Evolutionary conservation across 305 asterid genomes (phyloP).

Genomic region (Striga hermonthica): DNA sequence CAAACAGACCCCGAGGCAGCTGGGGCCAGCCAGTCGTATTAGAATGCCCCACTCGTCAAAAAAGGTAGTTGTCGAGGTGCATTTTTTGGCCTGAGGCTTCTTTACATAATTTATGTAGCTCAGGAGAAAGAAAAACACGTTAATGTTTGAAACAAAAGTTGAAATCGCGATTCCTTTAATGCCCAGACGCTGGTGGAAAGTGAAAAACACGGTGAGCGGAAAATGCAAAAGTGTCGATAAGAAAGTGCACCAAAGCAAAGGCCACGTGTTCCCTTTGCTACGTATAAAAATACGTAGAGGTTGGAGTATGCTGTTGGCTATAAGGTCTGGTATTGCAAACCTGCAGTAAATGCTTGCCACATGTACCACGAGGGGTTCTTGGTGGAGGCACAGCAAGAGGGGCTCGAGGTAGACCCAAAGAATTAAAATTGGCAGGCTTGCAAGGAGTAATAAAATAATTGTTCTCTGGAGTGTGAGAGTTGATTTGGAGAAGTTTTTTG

Average conservation of each 20-base stretch:
- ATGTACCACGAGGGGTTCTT: conserved; percentile 62
- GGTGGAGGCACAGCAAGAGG: conserved; percentile 64
- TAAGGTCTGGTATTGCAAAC: conserved; percentile 72
- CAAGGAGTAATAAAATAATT: conserved; percentile 54
- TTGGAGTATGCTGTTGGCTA: conserved; percentile 68
- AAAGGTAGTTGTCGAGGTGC: conserved; percentile 36
- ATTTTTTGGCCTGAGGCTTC: conserved; percentile 26
- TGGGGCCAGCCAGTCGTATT: conserved; percentile 58
- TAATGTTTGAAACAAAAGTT: conserved; percentile 49
- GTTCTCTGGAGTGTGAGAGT: conserved; percentile 63
- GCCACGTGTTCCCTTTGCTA: conserved; percentile 78
- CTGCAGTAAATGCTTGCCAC: conserved; percentile 67
- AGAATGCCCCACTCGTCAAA: conserved; percentile 65
- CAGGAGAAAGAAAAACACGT: conserved; percentile 54
- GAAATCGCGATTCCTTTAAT: conserved; percentile 72
- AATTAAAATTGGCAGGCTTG: conserved; percentile 63
- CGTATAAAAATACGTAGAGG: conserved; percentile 80
- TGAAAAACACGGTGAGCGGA: conserved; percentile 61
- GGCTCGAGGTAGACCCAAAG: conserved; percentile 76
- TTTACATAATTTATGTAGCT: conserved; percentile 38
- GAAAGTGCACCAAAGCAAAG: conserved; percentile 70
- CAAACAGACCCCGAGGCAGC: conserved; percentile 72
- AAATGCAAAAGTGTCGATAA: conserved; percentile 59
- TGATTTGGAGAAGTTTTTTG: conserved; percentile 53
- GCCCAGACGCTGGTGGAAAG: conserved; percentile 65